Base-by-base conservation (phyloP, 108 stramenopile species). In the Skeletonema tropicum region DNA sequence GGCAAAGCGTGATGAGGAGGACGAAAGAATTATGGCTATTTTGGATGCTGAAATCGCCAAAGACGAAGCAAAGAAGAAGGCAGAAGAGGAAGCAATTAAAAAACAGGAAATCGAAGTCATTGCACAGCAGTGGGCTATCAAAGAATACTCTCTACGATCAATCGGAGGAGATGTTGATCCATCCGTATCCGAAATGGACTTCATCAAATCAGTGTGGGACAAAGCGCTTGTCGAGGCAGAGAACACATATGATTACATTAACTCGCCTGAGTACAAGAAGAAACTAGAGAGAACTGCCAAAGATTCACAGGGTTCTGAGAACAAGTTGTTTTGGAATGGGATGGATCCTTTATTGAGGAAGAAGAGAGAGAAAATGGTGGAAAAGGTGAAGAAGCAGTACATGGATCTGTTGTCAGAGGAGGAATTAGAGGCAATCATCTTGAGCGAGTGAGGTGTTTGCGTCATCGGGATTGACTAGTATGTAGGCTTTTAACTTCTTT, bases 101-200 rank as follows among this genome's bases (percentile, higher is more conserved):
- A 78, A 79, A 15, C n/a, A 75, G 64, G 85, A 89, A 57, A 68
- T 90, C 14, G 86, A 94, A 76, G 68, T 71, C 25, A 89, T 92
- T 71, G 92, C 89, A 39, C 83, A 69, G 70, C 88, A 90, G 55
- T 92, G 92, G 92, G 88, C 87, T 60, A 92, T 88, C 60, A 87
- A 87, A 26, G 85, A 92, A 68, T 90, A 83, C 61, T 87, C 86
- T 48, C 77, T 85, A 3, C 66, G 80, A 64, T 73, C 64, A 14
- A 87, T 89, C 71, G 77, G 74, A 6, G 92, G 87, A 29, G 64
- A 65, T 49, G 32, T 77, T 10, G 77, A 60, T 30, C 64, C 57
- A 11, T 70, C 77, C 10, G 79, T 89, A 75, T 81, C 86, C 52
- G 87, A 92, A 57, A 85, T 76, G 2, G 88, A 86, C 12, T 92